Percentiles rank a stretch among this genome's conserved stretches.
Evolutionary conservation across 106 monocot species (phyloP).

Genomic region (Platanthera guangdongensis): DNA sequence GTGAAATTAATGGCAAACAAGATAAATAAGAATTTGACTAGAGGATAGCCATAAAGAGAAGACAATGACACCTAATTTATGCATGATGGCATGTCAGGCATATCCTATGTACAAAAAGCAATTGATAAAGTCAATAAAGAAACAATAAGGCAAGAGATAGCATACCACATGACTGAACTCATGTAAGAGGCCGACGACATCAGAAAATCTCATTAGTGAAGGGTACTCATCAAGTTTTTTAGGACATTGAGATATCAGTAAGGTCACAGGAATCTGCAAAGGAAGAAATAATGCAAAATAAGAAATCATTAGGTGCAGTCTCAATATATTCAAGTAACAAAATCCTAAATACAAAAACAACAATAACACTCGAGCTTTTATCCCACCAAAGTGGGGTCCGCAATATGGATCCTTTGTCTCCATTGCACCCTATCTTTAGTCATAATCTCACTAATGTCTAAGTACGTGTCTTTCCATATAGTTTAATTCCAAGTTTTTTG

Average conservation of each 20-base stretch:
- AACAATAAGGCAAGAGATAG: background rate
- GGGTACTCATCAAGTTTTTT: slow-evolving; percentile 61
- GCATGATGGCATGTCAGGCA: background rate
- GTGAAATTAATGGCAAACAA: no score
- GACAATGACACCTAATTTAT: background rate
- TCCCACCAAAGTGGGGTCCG: no score
- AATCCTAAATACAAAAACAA: background rate
- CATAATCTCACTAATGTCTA: no score
- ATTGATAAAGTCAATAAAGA: background rate
- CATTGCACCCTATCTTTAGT: no score
- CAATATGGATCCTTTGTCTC: no score
- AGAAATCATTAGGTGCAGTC: background rate
- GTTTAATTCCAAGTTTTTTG: no score
- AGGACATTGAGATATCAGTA: slow-evolving; percentile 58
- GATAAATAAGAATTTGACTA: no score
- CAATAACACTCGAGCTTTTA: no score
- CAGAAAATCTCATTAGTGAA: slow-evolving; percentile 54
- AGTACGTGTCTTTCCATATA: no score
- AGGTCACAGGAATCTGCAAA: slow-evolving; percentile 59
- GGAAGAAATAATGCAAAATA: background rate
- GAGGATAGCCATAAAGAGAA: background rate
- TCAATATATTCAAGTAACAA: background rate
- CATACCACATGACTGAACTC: slow-evolving; percentile 93
- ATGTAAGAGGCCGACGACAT: slow-evolving; percentile 82
- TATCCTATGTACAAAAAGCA: background rate